Percentiles rank a stretch among this genome's conserved stretches.
These are phyloP conservation scores for Cladorrhinum samala DNA, from an alignment of 495 filamentous ascomycete genomes.

Conservation along the genomic window DNA sequence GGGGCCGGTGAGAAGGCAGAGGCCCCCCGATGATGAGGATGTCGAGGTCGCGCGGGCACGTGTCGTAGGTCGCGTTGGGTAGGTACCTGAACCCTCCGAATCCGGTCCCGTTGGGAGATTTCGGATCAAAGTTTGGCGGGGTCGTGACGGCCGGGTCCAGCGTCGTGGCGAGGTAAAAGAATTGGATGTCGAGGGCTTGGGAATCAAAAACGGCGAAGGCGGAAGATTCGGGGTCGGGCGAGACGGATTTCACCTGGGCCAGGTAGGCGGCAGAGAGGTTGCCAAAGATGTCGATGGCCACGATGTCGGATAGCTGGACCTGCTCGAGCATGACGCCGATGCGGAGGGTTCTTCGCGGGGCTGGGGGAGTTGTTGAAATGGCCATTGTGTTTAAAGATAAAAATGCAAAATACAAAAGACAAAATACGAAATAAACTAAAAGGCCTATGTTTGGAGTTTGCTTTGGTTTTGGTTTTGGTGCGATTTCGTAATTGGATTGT, in stretches of 20 bases:
- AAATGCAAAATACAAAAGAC: too few relatives aligned
- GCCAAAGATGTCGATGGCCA: constrained; percentile 21
- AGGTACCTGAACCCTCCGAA: constrained; percentile 8
- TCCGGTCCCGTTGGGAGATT: too few relatives aligned
- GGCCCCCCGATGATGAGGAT: constrained; percentile 20
- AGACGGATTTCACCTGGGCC: constrained; percentile 2
- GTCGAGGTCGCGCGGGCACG: constrained; percentile 21
- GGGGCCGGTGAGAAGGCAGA: constrained; percentile 14
- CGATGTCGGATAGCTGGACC: constrained; percentile 20
- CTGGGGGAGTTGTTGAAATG: too few relatives aligned
- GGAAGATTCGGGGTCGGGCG: not conserved
- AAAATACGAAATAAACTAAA: too few relatives aligned
- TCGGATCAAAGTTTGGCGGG: not conserved
- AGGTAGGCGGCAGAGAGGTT: constrained; percentile 17
- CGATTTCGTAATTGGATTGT: too few relatives aligned
- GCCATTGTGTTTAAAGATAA: too few relatives aligned
- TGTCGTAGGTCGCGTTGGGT: constrained; percentile 19
- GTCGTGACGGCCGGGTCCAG: constrained; percentile 14
- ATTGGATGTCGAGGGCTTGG: constrained; percentile 17
- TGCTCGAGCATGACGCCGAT: constrained; percentile 21
- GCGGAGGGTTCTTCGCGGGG: constrained; percentile 10
- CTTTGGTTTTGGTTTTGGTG: too few relatives aligned
- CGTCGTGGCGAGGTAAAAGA: constrained; percentile 19
- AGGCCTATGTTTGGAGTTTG: too few relatives aligned
- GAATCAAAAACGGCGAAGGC: not conserved